Evolutionary conservation across 768 basidiomycete species (phyloP).

Genomic region (Suillus occidentalis): DNA sequence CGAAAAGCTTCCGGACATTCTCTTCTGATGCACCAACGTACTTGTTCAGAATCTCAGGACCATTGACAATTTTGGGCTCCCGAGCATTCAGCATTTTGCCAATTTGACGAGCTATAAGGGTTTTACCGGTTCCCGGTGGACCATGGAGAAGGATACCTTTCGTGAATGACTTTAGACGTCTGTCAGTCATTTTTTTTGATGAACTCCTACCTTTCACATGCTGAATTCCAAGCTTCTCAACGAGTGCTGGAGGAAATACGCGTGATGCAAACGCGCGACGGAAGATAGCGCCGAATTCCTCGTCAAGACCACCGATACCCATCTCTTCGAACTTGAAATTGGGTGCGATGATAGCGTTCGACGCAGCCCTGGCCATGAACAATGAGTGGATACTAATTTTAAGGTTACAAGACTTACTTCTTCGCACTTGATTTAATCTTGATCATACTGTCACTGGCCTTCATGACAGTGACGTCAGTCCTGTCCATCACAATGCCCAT

Average conservation of each 20-base stretch:
- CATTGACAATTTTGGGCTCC: slow-evolving; percentile 98
- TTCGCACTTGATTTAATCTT: slow-evolving; percentile 91
- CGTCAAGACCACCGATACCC: slow-evolving; percentile 97
- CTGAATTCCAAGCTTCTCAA: slow-evolving; percentile 96
- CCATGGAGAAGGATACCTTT: slow-evolving; percentile 91
- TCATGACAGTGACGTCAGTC: slow-evolving; percentile 90
- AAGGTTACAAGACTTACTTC: slow-evolving; percentile 53
- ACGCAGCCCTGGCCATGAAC: slow-evolving; percentile 58
- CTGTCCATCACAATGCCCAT: slow-evolving; percentile 86
- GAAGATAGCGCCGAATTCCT: slow-evolving; percentile 95
- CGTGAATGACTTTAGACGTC: background rate
- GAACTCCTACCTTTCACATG: slow-evolving; percentile 84
- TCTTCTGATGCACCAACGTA: slow-evolving; percentile 97
- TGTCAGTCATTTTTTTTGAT: background rate
- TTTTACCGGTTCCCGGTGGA: slow-evolving; percentile 98
- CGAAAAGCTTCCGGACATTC: slow-evolving; percentile 95
- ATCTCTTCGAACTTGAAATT: slow-evolving; percentile 99
- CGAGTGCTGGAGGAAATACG: slow-evolving; percentile 95
- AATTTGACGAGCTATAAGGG: slow-evolving; percentile 96
- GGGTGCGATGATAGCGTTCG: slow-evolving; percentile 93
- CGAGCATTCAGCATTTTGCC: slow-evolving; percentile 98
- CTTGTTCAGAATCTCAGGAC: slow-evolving; percentile 96
- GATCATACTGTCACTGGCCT: slow-evolving; percentile 77
- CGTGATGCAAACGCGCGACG: slow-evolving; percentile 97
- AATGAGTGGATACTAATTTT: slow-evolving; percentile 5